Evolutionary conservation across 371 early-diverging fungal species (phyloP).

Genomic region (Mucor plumbeus): DNA sequence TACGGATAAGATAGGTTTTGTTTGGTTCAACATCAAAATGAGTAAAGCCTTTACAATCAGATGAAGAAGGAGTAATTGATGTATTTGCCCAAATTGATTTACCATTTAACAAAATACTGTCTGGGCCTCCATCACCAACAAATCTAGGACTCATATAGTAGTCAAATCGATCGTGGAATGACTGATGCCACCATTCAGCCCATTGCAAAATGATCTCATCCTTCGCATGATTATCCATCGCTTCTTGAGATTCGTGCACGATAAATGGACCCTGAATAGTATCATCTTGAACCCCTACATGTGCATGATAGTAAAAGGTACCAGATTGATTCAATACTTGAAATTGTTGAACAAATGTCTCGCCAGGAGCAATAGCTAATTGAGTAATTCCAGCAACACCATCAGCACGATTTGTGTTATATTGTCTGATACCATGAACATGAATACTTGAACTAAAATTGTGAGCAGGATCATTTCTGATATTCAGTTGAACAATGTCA

Average conservation of each 20-base stretch:
- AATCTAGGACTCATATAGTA: slow-evolving; percentile 31
- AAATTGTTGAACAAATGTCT: slow-evolving; percentile 52
- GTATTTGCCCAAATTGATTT: slow-evolving; percentile 25
- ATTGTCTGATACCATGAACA: slow-evolving; percentile 51
- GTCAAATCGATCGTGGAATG: slow-evolving; percentile 14
- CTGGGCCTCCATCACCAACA: slow-evolving; percentile 28
- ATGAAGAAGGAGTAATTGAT: neutral
- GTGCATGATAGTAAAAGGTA: slow-evolving; percentile 62
- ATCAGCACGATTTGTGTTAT: slow-evolving; percentile 39
- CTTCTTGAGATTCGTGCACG: slow-evolving; percentile 43
- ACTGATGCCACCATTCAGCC: slow-evolving; percentile 54
- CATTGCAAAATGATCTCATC: slow-evolving; percentile 48
- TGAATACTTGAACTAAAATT: slow-evolving; percentile 37
- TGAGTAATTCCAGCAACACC: slow-evolving; percentile 70
- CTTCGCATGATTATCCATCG: slow-evolving; percentile 35
- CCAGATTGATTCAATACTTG: slow-evolving; percentile 45
- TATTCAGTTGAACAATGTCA: slow-evolving; percentile 41
- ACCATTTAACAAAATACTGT: slow-evolving; percentile 41
- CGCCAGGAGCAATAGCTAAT: slow-evolving; percentile 53
- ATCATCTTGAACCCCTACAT: slow-evolving; percentile 49
- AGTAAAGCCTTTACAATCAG: slow-evolving; percentile 33
- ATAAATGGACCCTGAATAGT: slow-evolving; percentile 55
- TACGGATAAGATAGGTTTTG: slow-evolving; percentile 39
- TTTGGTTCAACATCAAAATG: slow-evolving; percentile 34
- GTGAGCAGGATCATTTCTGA: slow-evolving; percentile 35